Evolutionary conservation across 768 basidiomycete species (phyloP).

Genomic region (Termitomyces sp.): DNA sequence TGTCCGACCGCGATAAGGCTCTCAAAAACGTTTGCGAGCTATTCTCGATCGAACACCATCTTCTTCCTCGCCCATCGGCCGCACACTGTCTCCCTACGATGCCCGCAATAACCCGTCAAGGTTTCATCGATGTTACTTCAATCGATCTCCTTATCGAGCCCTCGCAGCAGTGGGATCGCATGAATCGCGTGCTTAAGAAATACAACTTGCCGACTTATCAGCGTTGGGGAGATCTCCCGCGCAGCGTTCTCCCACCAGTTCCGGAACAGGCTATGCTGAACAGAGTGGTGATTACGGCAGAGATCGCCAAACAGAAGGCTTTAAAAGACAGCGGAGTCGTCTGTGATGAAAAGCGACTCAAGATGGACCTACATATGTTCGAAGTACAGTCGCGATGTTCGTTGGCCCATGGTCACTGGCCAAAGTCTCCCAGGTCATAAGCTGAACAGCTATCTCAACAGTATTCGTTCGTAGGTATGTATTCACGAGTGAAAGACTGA

Average conservation of each 20-base stretch:
- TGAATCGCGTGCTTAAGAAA: conserved; percentile 5
- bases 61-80: conserved; percentile 7
- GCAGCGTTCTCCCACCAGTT: conserved; percentile 7
- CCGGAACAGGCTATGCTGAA: conserved; percentile 8
- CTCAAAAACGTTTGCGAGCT: conserved; percentile 9
- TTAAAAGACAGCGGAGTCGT: not conserved
- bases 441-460: not conserved
- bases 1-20: conserved; percentile 5
- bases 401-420: not conserved
- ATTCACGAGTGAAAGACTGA: not conserved
- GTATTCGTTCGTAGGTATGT: not conserved
- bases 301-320: conserved; percentile 3
- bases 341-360: not conserved
- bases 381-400: not conserved
- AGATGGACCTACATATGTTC: not conserved
- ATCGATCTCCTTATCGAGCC: conserved; percentile 12
- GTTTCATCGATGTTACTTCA: conserved; percentile 9
- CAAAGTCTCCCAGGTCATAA: not conserved
- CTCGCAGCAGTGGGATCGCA: conserved; percentile 6
- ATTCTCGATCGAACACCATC: conserved; percentile 12
- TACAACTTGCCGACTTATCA: conserved; percentile 11
- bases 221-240: conserved; percentile 12
- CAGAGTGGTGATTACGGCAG: conserved; percentile 1
- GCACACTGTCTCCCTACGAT: conserved; percentile 2
- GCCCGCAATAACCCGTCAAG: conserved; percentile 13